Evolutionary conservation across 805 yeast species (phyloP).

Genomic region (Komagataella phaffii): DNA sequence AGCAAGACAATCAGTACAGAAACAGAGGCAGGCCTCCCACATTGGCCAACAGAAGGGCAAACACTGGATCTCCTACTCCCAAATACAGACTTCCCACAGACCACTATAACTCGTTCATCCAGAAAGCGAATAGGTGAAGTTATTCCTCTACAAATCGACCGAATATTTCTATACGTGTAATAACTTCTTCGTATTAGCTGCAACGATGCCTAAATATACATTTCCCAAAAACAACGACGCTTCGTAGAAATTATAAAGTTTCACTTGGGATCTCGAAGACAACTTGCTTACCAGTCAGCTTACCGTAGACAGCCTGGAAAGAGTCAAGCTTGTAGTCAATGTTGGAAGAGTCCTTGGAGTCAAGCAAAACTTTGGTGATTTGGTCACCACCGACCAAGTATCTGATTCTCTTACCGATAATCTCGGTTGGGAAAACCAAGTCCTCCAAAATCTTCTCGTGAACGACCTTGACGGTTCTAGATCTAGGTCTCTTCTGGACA

Average conservation of each 20-base stretch:
- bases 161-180: background rate
- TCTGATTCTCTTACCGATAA: slow-evolving; percentile 98
- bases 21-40: background rate
- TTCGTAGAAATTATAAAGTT: slow-evolving; percentile 21
- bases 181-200: background rate
- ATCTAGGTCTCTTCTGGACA: slow-evolving; percentile 98
- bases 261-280: slow-evolving; percentile 83
- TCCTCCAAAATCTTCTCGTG: slow-evolving; percentile 98
- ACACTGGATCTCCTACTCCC: background rate
- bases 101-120: background rate
- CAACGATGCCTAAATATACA: background rate
- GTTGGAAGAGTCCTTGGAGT: slow-evolving; percentile 93
- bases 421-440: slow-evolving; percentile 99
- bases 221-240: background rate
- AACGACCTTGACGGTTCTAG: slow-evolving; percentile 97
- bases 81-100: background rate
- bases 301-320: slow-evolving; percentile 96
- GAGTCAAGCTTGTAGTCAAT: slow-evolving; percentile 99
- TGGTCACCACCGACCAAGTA: slow-evolving; percentile 98
- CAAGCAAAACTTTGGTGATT: slow-evolving; percentile 94
- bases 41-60: background rate
- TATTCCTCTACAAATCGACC: background rate
- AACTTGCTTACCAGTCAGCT: slow-evolving; percentile 99
- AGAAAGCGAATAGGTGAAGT: background rate
- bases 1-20: background rate